Evolutionary conservation across 805 yeast species (phyloP), one percentile per base, ranked within the genome.

Genomic region (Wickerhamiella dianesei): DNA sequence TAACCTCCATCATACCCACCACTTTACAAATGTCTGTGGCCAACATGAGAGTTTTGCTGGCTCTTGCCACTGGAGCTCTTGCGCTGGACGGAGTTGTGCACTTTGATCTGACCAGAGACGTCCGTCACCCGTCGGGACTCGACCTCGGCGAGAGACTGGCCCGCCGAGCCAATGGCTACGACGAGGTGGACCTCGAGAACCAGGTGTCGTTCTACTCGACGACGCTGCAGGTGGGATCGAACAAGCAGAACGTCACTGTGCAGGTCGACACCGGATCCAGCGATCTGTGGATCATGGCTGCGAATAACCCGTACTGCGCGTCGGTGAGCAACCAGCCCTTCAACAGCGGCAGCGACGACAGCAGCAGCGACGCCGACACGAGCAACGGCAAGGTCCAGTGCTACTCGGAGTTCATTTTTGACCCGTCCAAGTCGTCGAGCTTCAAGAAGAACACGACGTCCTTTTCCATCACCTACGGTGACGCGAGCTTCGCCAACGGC

Each of bases 221-320:
- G 4, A 52, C 55, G 35, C 53, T 68, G 21, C 37, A 57, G 21
- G 47, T 82, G 4, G 92, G 92, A 9, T 73, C 84, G 0, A 71
- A 76, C 3, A 56, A 63, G 2, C 80, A 80, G 53, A 57, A 64
- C 3, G 66, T 80, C 6, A 65, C 65, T 2, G 76, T 79, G 9
- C 62, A 76, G 44, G 63, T 82, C 20, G 94, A 82, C 59, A 82
- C 89, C 3, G 94, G 92, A 2, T 80, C 88, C 0, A 71, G 82
- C 1, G 92, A 82, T 58, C 59, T 81, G 44, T 81, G 86, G 85
- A 75, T 80, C 41, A 68, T 73, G 55, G 63, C 67, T 22, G 52
- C 69, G 1, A 55, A 63, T 39, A 77, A 76, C 55, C 72, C 79
- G 2, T 71, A 67, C 51, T 65, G 64, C 51, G 53, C 57, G 14